Evolutionary conservation across 2,329 filamentous ascomycete genomes (phyloP), one percentile per base, ranked within the genome.

Genomic region (Teratosphaeria nubilosa): DNA sequence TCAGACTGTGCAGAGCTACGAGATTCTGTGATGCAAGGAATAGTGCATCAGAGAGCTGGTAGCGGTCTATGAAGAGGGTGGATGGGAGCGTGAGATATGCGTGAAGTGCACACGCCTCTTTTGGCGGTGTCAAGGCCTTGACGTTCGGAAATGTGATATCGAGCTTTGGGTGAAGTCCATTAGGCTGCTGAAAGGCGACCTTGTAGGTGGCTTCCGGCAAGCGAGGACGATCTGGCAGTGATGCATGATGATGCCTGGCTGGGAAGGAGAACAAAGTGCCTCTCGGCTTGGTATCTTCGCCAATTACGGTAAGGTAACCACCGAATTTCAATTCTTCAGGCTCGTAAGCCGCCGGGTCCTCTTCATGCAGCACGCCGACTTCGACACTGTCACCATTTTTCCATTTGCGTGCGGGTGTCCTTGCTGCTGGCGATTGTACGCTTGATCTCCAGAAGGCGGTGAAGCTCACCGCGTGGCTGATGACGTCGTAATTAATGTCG

Each of bases 21-120:
- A 96, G 80, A 68, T 95, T 90, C 67, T 95, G 90, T 0, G 90
- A 91, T 3, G 83, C 73, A 31, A 95, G 80, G 74, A 95, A 94
- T 5, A 96, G 79, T 0, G 81, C 74, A 70, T 91, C 88, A 25
- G 77, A 79, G 60, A 96, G 81, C 73, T 95, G 90, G 74, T 96
- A 95, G 68, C 86, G 86, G 76, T 97, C 92, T 45, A 88, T 83
- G 73, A 97, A 96, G 61, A 96, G 79, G 54, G 80, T 75, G 27
- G 86, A 88, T 1, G 92, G 91, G 2, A 96, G 82, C 0, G 90
- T 95, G 27, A 96, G 75, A 72, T 95, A 90, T 11, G 88, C 82
- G 73, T 96, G 86, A 0, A 91, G 77, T 16, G 81, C 80, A 73
- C 92, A 96, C n/a, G 78, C 75, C 51, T 69, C 75, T 51, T 69